Evolutionary conservation across 1,284 basidiomycete species (phyloP).

Genomic region (Bjerkandera adusta): DNA sequence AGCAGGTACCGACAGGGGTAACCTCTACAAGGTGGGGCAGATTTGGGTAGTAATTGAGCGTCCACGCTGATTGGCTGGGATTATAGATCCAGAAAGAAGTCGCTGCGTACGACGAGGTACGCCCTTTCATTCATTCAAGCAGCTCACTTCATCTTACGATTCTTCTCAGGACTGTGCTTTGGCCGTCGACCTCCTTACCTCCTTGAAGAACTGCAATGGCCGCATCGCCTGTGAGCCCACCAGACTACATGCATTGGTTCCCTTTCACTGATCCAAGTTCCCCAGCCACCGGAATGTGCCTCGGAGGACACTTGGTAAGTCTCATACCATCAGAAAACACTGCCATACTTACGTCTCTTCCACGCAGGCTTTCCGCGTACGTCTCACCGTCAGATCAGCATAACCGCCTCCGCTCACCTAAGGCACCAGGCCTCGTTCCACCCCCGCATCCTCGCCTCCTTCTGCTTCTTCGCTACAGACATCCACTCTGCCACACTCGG

Average conservation of each 20-base stretch:
- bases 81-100: constrained; percentile 80
- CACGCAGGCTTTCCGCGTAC: constrained; percentile 21
- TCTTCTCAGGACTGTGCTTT: constrained; percentile 67
- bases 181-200: constrained; percentile 70
- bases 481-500: constrained; percentile 84
- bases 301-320: constrained; percentile 79
- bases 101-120: constrained; percentile 81
- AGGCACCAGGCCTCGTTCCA: constrained; percentile 76
- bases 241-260: background rate
- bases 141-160: background rate
- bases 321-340: background rate
- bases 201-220: constrained; percentile 82
- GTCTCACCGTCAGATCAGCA: constrained; percentile 12
- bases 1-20: constrained; percentile 77
- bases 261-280: background rate
- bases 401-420: constrained; percentile 6
- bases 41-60: background rate
- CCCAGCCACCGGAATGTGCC: constrained; percentile 80
- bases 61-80: constrained; percentile 1
- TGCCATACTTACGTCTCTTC: background rate
- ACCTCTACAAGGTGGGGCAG: constrained; percentile 80
- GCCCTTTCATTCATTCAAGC: constrained; percentile 6
- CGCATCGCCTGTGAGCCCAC: constrained; percentile 69
- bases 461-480: constrained; percentile 94
- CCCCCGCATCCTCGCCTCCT: constrained; percentile 74